Base-by-base conservation (phyloP, 768 basidiomycete species). In the Antrodiella citrinella region DNA sequence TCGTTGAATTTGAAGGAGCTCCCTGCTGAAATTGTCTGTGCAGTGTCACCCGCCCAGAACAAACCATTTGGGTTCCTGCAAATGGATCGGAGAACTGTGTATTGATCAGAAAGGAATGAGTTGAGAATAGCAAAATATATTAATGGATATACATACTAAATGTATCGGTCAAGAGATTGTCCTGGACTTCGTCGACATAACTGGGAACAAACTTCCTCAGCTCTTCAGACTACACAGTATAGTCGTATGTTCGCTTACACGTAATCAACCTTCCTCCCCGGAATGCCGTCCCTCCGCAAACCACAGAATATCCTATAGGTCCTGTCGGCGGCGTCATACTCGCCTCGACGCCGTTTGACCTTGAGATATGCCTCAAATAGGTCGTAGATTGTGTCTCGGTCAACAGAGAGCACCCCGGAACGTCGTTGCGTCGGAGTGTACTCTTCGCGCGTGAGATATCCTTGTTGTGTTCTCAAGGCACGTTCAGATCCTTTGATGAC, bases 41-140 rank as follows among this genome's bases (percentile, higher is more conserved):
- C 84, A 0, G 85, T 86, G 57, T 87, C 85, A 0, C 86, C 85
- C 1, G 85, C 85, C 83, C 84, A 87, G 57, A 87, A 86, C n/a
- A 84, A 63, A 0, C 85, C 84, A 44, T 83, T 68, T 1, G 77
- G 74, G 58, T 86, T 84, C 12, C 64, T 59, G 54, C 82, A 85
- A 20, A 88, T 61, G 2, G 69, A 65, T 35, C 85, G 68, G 26
- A 87, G 62, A 4, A 88, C 85, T 86, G 18, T 18, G 26, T 3
- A n/a, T n/a, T n/a, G n/a, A n/a, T n/a, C n/a, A n/a, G n/a, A n/a
- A n/a, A n/a, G n/a, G n/a, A 26, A 20, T 25, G 2, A 3, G 47
- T 39, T 38, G n/a, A n/a, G n/a, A n/a, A n/a, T n/a, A n/a, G n/a
- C n/a, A n/a, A n/a, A n/a, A n/a, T n/a, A n/a, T n/a, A n/a, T n/a